phyloP scores from a whole-genome alignment of 2,329 filamentous ascomycete species.

The Ascochyta viciae-villosae region DNA sequence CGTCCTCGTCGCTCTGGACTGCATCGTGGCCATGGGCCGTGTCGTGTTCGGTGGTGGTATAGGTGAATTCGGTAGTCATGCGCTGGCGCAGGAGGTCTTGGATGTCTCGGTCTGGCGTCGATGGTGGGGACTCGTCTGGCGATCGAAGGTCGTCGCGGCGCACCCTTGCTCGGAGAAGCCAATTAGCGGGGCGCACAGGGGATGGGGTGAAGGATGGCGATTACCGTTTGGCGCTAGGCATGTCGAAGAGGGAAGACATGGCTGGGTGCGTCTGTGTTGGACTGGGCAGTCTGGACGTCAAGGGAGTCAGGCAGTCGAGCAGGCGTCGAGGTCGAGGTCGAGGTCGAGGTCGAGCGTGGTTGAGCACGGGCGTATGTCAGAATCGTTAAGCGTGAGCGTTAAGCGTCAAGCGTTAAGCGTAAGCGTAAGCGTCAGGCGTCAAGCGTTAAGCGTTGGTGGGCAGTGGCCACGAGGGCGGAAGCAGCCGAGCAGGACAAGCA shows the following conservation, averaged over 20 bases:
- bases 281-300: neutral
- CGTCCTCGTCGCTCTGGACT: conserved; percentile 33
- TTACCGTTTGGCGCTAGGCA: conserved; percentile 37
- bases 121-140: conserved; percentile 41
- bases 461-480: conserved; percentile 1
- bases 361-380: conserved; percentile 10
- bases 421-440: neutral
- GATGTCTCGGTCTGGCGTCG: conserved; percentile 44
- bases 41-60: conserved; percentile 22
- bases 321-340: no score
- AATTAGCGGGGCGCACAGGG: neutral
- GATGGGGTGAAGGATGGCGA: neutral
- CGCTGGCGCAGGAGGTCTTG: conserved; percentile 40
- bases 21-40: conserved; percentile 2
- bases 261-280: conserved; percentile 14
- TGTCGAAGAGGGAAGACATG: conserved; percentile 33
- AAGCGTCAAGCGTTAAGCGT: no score
- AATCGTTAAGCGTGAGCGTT: neutral
- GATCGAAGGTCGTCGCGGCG: conserved; percentile 47
- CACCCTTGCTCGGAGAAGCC: conserved; percentile 27
- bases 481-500: neutral
- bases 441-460: neutral
- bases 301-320: neutral
- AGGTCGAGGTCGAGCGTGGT: neutral
- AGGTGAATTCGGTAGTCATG: conserved; percentile 33